phyloP scores from a whole-genome alignment of 257 asterid species.

The Gentiana macrophylla region DNA sequence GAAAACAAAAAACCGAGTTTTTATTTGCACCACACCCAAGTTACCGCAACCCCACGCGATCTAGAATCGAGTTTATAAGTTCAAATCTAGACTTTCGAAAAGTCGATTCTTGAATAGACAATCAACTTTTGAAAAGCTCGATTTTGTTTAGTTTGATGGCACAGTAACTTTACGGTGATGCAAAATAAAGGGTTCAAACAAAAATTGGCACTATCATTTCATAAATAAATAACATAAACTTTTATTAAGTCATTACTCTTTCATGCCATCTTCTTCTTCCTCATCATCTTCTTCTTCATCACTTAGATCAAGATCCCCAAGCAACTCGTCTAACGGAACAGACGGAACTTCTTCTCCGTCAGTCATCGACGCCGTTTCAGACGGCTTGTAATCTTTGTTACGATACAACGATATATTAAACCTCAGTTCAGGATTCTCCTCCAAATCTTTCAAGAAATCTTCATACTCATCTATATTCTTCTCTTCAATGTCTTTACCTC shows the following conservation, averaged over 20 bases:
- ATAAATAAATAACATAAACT: too few relatives aligned
- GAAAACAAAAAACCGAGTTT: too few relatives aligned
- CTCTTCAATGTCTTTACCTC: slow-evolving; percentile 24
- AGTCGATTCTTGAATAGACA: too few relatives aligned
- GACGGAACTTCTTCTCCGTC: slow-evolving; percentile 27
- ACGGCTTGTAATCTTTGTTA: slow-evolving; percentile 27
- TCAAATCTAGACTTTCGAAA: too few relatives aligned
- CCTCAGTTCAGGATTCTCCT: slow-evolving; percentile 30
- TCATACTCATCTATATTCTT: slow-evolving; percentile 22
- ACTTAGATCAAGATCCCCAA: slow-evolving; percentile 24
- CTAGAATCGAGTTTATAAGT: too few relatives aligned
- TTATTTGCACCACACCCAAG: too few relatives aligned
- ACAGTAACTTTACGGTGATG: too few relatives aligned
- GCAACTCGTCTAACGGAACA: slow-evolving; percentile 25
- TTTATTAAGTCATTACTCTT: slow-evolving; percentile 5
- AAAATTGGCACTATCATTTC: too few relatives aligned
- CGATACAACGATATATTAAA: slow-evolving; percentile 21
- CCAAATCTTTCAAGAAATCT: slow-evolving; percentile 26
- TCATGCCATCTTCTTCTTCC: slow-evolving; percentile 16
- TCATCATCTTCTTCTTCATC: slow-evolving; percentile 6
- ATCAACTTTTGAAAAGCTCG: too few relatives aligned
- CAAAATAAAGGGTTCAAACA: too few relatives aligned
- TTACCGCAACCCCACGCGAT: too few relatives aligned
- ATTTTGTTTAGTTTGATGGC: too few relatives aligned
- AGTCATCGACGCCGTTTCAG: slow-evolving; percentile 18